These are phyloP conservation scores for Anthracocystis walkeri DNA, from an alignment of 1,284 basidiomycete species.

Conservation along the genomic window DNA sequence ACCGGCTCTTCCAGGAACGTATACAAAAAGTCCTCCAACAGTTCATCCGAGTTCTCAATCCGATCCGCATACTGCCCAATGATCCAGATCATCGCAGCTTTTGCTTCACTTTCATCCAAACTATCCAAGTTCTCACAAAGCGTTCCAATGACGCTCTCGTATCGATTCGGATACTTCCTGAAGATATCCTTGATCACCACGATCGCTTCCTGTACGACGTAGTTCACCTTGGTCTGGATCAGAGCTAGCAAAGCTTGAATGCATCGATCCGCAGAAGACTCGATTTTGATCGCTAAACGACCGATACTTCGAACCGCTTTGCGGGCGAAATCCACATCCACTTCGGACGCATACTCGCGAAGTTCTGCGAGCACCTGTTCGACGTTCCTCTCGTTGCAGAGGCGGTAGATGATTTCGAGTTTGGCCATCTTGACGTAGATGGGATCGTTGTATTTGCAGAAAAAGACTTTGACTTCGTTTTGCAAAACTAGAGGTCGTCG, in stretches of 20 bases:
- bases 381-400: constrained; percentile 90
- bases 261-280: constrained; percentile 86
- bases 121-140: constrained; percentile 91
- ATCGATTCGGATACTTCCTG: constrained; percentile 93
- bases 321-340: constrained; percentile 96
- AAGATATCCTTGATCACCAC: constrained; percentile 99
- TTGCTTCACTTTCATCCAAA: constrained; percentile 94
- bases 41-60: constrained; percentile 95
- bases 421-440: constrained; percentile 99
- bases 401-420: constrained; percentile 96
- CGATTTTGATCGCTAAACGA: constrained; percentile 95
- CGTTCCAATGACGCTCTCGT: constrained; percentile 92
- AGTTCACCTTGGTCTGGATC: constrained; percentile 92
- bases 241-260: constrained; percentile 87
- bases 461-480: constrained; percentile 98
- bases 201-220: constrained; percentile 96
- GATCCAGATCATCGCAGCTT: constrained; percentile 98
- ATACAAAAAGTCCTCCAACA: constrained; percentile 90
- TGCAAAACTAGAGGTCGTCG: constrained; percentile 89
- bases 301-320: constrained; percentile 97
- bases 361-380: constrained; percentile 91
- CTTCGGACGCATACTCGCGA: constrained; percentile 98
- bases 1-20: constrained; percentile 93
- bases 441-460: constrained; percentile 99
- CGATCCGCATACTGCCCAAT: constrained; percentile 95